Base-by-base conservation (phyloP, 2,329 filamentous ascomycete genomes). In the Apiospora rasikravindrae region DNA sequence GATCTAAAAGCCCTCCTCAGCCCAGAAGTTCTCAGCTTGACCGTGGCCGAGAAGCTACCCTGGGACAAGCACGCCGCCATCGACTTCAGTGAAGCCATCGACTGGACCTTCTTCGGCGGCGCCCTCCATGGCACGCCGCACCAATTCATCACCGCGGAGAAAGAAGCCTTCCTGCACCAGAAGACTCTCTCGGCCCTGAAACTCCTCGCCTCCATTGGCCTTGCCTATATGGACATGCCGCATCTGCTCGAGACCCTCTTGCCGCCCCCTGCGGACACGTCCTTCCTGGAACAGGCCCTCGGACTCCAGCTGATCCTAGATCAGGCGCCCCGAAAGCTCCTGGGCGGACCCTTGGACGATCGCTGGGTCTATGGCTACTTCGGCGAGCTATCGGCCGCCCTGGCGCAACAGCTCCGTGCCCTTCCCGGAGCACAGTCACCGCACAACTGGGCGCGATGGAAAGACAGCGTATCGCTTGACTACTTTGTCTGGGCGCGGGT, bases 301-400 rank as follows among this genome's bases (percentile, higher is more conserved):
- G 79, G 78, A 11, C 72, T 81, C 29, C 75, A 75, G 53, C 73
- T 80, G 3, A 70, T 81, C 19, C 73, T 81, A 3, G 80, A 79
- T 72, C 77, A 81, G 68, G 75, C 67, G 14, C 74, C 78, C 3
- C 75, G 79, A 1, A 13, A 73, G 4, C 61, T 80, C 8, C 77
- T 77, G 45, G 22, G 70, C 16, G 77, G 77, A 45, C 57, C 57
- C 57, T 71, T 80, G 33, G 76, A 80, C 67, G 70, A 70, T 22
- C 74, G 78, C 42, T 80, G 76, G 73, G 77, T 73, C 6, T 74
- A 76, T 49, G 75, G 51, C 37, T 79, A 78, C 74, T 81, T 80
- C 67, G 75, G 73, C 69, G 47, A 73, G 26, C 64, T 79, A 47
- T 73, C 75, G n/a, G 51, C 76, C n/a, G 66, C 68, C 22, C 70